Conservation (phyloP, 2,329 filamentous ascomycete species). For the Diaporthe sp. region DNA sequence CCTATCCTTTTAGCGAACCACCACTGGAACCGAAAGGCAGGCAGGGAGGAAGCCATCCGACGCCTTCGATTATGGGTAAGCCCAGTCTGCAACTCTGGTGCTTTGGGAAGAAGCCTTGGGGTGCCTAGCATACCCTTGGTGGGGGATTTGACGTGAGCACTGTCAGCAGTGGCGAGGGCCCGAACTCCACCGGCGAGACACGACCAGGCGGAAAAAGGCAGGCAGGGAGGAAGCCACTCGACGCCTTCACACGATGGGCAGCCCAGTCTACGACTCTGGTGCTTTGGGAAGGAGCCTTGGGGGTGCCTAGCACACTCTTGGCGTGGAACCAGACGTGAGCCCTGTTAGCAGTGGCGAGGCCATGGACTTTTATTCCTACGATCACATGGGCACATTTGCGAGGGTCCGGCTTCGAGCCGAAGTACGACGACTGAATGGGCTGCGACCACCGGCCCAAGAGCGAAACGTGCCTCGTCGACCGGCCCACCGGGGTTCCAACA, state of each 20-base stretch:
- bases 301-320: neutral
- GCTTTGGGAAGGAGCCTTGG: conserved; percentile 15
- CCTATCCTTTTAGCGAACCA: no score
- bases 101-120: conserved; percentile 11
- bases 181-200: neutral
- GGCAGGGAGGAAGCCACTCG: conserved; percentile 22
- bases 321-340: neutral
- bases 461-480: neutral
- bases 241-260: neutral
- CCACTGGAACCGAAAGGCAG: no score
- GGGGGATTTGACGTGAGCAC: conserved; percentile 1
- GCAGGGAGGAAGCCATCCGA: neutral
- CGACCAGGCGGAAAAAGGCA: neutral
- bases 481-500: neutral
- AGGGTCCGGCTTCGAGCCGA: conserved; percentile 16
- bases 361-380: no score
- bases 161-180: conserved; percentile 8
- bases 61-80: neutral
- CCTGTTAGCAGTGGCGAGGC: conserved; percentile 19
- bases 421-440: conserved; percentile 17
- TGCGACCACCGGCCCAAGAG: conserved; percentile 9
- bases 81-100: neutral
- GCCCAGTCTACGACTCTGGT: neutral
- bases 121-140: neutral
- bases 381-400: neutral